These are phyloP conservation scores for Pontederia crassipes DNA, from an alignment of 176 grass and related monocot species.

Conservation along the genomic window DNA sequence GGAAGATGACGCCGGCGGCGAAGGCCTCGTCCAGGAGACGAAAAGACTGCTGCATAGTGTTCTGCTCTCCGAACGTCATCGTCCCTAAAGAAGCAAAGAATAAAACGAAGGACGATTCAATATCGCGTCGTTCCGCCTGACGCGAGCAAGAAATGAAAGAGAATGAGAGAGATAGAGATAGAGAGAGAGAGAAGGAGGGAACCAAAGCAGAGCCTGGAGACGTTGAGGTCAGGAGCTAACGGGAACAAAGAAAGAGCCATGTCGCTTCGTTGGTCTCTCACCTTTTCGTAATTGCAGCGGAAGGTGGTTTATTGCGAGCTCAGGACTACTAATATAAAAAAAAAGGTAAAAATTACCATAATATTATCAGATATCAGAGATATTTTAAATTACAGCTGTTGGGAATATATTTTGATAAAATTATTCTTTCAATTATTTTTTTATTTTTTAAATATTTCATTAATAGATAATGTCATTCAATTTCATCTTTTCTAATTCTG, in stretches of 20 bases:
- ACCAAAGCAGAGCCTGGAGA: constrained; percentile 82
- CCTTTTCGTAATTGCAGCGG: neutral
- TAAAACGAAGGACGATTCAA: neutral
- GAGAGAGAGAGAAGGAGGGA: neutral
- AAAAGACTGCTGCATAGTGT: constrained; percentile 36
- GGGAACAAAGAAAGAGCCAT: constrained; percentile 59
- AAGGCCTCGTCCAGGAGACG: constrained; percentile 62
- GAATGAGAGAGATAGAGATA: neutral
- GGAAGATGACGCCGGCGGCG: constrained; percentile 68
- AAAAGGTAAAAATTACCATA: too few relatives aligned
- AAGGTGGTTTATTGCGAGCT: too few relatives aligned
- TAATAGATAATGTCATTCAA: too few relatives aligned
- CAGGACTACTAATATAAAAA: too few relatives aligned
- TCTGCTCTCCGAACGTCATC: constrained; percentile 93
- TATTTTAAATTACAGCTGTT: too few relatives aligned
- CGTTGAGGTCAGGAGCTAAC: constrained; percentile 52
- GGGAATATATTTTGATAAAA: too few relatives aligned
- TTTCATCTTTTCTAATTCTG: too few relatives aligned
- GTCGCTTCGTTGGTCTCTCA: neutral
- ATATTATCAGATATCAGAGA: too few relatives aligned
- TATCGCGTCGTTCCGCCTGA: too few relatives aligned
- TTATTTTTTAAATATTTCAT: too few relatives aligned
- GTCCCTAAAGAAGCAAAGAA: constrained; percentile 35
- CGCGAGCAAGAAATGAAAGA: neutral
- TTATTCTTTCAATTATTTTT: too few relatives aligned